Percentiles rank a stretch among this genome's conserved stretches.
Conservation (phyloP, 805 yeast species). For the Clavispora santaluciae region DNA sequence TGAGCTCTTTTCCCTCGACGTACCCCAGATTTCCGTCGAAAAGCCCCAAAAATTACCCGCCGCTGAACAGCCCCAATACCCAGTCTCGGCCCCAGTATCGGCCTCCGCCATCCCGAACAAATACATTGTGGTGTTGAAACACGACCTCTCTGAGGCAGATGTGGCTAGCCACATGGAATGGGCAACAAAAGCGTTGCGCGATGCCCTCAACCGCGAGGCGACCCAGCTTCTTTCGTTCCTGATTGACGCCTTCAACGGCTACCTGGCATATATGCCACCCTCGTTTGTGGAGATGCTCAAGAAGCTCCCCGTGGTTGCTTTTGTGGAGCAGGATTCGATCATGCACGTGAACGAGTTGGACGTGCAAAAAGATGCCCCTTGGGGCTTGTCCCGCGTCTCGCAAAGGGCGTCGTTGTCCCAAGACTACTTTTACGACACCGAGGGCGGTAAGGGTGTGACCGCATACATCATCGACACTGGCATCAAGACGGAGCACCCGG, state of each 20-base stretch:
- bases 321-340: slow-evolving; percentile 22
- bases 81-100: neutral
- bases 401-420: slow-evolving; percentile 59
- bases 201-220: slow-evolving; percentile 12
- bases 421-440: slow-evolving; percentile 58
- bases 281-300: slow-evolving; percentile 12
- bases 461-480: slow-evolving; percentile 91
- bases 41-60: neutral
- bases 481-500: slow-evolving; percentile 66
- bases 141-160: slow-evolving; percentile 6
- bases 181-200: slow-evolving; percentile 16
- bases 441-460: slow-evolving; percentile 80
- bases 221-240: slow-evolving; percentile 5
- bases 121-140: slow-evolving; percentile 15
- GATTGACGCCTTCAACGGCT: slow-evolving; percentile 16
- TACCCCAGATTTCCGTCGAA: neutral
- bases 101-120: neutral
- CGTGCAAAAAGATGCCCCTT: slow-evolving; percentile 81
- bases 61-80: neutral
- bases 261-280: slow-evolving; percentile 18
- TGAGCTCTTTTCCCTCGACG: neutral
- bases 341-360: slow-evolving; percentile 40
- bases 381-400: slow-evolving; percentile 91
- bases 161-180: slow-evolving; percentile 10
- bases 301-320: slow-evolving; percentile 14